Percentiles rank a stretch among this genome's conserved stretches.
phyloP scores from a whole-genome alignment of 192 early-diverging fungal genomes.

The Fimicolochytrium jonesii region DNA sequence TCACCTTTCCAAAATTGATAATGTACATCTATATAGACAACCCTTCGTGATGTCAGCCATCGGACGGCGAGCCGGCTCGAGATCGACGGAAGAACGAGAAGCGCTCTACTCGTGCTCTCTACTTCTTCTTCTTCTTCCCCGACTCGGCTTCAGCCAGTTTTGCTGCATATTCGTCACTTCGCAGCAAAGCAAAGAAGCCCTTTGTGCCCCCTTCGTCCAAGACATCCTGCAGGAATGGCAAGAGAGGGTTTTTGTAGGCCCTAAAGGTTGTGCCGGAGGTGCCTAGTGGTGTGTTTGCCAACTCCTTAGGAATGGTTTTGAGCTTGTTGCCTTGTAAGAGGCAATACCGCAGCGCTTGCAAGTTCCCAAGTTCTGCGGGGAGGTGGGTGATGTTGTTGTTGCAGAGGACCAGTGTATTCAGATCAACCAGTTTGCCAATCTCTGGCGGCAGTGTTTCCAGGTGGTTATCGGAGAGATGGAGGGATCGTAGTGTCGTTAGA shows the following conservation, averaged over 20 bases:
- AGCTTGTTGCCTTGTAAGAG: slow-evolving; percentile 38
- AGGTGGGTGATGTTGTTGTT: slow-evolving; percentile 32
- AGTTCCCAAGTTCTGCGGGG: slow-evolving; percentile 26
- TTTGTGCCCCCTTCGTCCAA: slow-evolving; percentile 24
- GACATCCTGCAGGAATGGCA: slow-evolving; percentile 13
- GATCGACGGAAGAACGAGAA: no score
- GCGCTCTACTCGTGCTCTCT: no score
- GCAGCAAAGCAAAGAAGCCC: slow-evolving; percentile 24
- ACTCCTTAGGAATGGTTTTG: slow-evolving; percentile 22
- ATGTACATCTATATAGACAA: no score
- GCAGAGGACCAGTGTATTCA: slow-evolving; percentile 28
- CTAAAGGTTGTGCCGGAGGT: neutral
- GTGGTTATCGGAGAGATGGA: slow-evolving; percentile 40
- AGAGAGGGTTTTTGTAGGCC: slow-evolving; percentile 26
- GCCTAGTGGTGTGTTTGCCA: slow-evolving; percentile 17
- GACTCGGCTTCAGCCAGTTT: no score
- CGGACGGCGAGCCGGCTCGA: no score
- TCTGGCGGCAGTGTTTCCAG: slow-evolving; percentile 34
- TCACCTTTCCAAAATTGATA: no score
- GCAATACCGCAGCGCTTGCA: slow-evolving; percentile 5
- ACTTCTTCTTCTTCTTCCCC: no score
- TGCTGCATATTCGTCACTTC: neutral
- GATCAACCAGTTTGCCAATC: slow-evolving; percentile 34
- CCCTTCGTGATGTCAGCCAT: no score
- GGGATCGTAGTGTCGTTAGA: slow-evolving; percentile 26